Percentiles rank a stretch among this genome's conserved stretches.
Conservation (phyloP, 2,329 filamentous ascomycete species). For the Arthrobotrys sinensis region DNA sequence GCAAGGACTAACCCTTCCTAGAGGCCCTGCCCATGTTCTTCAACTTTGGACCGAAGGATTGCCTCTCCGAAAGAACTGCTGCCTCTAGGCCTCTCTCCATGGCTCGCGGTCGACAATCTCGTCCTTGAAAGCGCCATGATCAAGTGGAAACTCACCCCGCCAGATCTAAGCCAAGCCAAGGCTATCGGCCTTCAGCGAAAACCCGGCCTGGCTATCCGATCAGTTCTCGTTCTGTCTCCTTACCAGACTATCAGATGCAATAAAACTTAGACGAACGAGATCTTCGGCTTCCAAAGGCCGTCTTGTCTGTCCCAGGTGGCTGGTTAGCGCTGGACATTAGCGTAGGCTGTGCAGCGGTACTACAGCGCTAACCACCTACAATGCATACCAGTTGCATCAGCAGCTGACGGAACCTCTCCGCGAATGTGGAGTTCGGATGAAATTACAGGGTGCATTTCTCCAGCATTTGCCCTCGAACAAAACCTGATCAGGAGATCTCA, state of each 20-base stretch:
- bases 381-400: conserved; percentile 1
- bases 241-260: conserved; percentile 30
- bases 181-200: conserved; percentile 22
- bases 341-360: conserved; percentile 12
- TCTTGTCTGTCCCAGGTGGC: conserved; percentile 11
- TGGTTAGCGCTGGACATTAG: conserved; percentile 22
- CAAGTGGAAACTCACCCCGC: conserved; percentile 2
- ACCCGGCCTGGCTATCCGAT: conserved; percentile 50
- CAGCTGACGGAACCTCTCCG: conserved; percentile 32
- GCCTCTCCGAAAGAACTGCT: conserved; percentile 41
- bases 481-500: conserved; percentile 58
- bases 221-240: conserved; percentile 17
- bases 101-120: conserved; percentile 19
- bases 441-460: conserved; percentile 49
- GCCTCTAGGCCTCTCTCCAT: conserved; percentile 33
- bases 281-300: conserved; percentile 16
- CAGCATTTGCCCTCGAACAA: background rate
- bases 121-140: conserved; percentile 17
- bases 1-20: conserved; percentile 31
- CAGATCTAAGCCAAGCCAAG: background rate
- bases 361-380: conserved; percentile 2
- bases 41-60: conserved; percentile 41
- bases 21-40: conserved; percentile 38
- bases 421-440: conserved; percentile 51
- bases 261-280: conserved; percentile 7